phyloP scores from a whole-genome alignment of 306 rosid species.

The Acacia melanoxylon region DNA sequence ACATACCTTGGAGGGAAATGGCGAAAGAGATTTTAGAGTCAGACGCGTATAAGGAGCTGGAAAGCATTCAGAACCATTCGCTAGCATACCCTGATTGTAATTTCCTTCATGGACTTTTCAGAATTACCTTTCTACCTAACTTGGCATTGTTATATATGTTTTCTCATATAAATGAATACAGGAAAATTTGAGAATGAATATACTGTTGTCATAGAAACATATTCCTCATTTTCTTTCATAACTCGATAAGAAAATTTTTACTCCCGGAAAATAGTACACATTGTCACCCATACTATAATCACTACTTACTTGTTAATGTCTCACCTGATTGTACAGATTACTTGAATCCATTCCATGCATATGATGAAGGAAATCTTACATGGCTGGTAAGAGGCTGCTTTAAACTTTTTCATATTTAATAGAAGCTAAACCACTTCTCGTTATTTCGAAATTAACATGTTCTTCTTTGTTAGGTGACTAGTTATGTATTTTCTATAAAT shows the following conservation, averaged over 20 bases:
- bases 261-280: not conserved
- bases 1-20: constrained; percentile 69
- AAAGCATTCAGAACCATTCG: constrained; percentile 49
- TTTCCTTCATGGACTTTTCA: constrained; percentile 11
- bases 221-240: not conserved
- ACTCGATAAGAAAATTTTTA: not conserved
- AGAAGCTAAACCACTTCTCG: constrained; percentile 5
- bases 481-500: not conserved
- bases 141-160: not conserved
- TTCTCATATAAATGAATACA: not conserved
- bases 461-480: not conserved
- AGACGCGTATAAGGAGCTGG: constrained; percentile 58
- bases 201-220: not conserved
- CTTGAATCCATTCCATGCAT: constrained; percentile 70
- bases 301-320: not conserved
- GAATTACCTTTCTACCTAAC: not conserved
- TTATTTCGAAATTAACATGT: not conserved
- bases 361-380: constrained; percentile 73
- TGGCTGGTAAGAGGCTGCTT: constrained; percentile 54
- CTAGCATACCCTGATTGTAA: constrained; percentile 68
- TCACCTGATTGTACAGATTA: constrained; percentile 46
- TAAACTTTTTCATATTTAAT: constrained; percentile 13
- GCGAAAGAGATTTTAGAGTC: constrained; percentile 55
- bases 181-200: not conserved
- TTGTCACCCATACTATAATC: not conserved